Evolutionary conservation across 129 eudicot species (phyloP).

Genomic region (Cynara cardunculus): DNA sequence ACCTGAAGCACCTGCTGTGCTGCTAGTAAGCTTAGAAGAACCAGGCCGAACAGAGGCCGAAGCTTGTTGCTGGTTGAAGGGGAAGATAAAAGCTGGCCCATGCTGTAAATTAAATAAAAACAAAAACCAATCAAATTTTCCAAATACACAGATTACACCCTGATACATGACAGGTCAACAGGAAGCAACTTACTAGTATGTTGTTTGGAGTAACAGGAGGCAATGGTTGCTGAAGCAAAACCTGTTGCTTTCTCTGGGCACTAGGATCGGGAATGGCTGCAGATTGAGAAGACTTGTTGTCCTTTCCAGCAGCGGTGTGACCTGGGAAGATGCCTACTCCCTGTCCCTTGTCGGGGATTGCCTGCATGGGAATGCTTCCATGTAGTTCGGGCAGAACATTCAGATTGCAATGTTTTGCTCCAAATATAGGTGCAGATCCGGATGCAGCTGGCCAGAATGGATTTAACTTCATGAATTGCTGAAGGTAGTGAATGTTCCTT

Average conservation of each 20-base stretch:
- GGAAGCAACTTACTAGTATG: slow-evolving; percentile 47
- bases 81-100: slow-evolving; percentile 87
- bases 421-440: slow-evolving; percentile 62
- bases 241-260: slow-evolving; percentile 71
- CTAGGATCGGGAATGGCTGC: slow-evolving; percentile 34
- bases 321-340: slow-evolving; percentile 43
- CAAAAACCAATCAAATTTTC: neutral
- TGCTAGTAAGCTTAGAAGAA: slow-evolving; percentile 33
- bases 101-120: slow-evolving; percentile 34
- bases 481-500: slow-evolving; percentile 60
- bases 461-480: slow-evolving; percentile 80
- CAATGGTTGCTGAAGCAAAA: slow-evolving; percentile 66
- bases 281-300: slow-evolving; percentile 54
- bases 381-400: slow-evolving; percentile 69
- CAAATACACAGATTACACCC: neutral
- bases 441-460: slow-evolving; percentile 84
- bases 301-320: slow-evolving; percentile 40
- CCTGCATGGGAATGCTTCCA: slow-evolving; percentile 36
- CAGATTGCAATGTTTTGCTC: slow-evolving; percentile 60
- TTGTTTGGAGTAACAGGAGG: slow-evolving; percentile 76
- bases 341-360: slow-evolving; percentile 61
- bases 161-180: neutral
- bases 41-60: slow-evolving; percentile 64
- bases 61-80: slow-evolving; percentile 84
- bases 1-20: slow-evolving; percentile 38